Evolutionary conservation across 495 filamentous ascomycete species (phyloP).

Genomic region (Bombardia bombarda): DNA sequence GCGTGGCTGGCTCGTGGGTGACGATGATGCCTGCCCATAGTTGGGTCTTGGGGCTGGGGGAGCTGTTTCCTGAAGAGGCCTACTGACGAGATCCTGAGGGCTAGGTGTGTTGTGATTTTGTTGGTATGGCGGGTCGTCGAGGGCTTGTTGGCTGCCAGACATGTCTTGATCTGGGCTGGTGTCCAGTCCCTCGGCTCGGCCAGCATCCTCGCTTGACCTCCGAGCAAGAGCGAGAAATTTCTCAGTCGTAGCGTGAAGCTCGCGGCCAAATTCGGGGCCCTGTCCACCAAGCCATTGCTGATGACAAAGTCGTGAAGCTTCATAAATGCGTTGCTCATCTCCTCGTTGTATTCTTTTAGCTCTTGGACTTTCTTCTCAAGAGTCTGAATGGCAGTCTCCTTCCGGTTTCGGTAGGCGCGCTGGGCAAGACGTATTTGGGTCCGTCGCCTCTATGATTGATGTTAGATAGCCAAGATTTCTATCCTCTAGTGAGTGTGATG

Average conservation of each 20-base stretch:
- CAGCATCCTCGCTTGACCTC: constrained; percentile 24
- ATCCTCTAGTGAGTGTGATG: no score
- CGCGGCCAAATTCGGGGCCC: constrained; percentile 42
- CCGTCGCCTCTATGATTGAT: constrained; percentile 55
- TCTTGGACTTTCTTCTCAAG: constrained; percentile 59
- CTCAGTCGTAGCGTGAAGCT: constrained; percentile 36
- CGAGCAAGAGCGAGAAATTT: constrained; percentile 37
- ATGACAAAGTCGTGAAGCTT: constrained; percentile 56
- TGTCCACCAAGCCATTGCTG: constrained; percentile 40
- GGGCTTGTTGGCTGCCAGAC: neutral
- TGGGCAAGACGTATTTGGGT: constrained; percentile 87
- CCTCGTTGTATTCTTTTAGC: constrained; percentile 57
- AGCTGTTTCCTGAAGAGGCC: neutral
- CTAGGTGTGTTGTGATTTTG: neutral
- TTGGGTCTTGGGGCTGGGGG: neutral
- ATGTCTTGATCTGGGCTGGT: neutral
- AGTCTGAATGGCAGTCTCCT: constrained; percentile 71
- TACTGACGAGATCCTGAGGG: neutral
- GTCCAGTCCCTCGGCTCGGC: no score
- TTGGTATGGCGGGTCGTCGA: neutral
- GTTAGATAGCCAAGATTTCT: no score
- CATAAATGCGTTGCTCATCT: constrained; percentile 67
- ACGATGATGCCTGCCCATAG: constrained; percentile 18
- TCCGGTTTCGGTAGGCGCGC: constrained; percentile 74
- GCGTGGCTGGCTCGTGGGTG: constrained; percentile 19